phyloP scores from a whole-genome alignment of 208 protist species.

The Angomonas deanei region DNA sequence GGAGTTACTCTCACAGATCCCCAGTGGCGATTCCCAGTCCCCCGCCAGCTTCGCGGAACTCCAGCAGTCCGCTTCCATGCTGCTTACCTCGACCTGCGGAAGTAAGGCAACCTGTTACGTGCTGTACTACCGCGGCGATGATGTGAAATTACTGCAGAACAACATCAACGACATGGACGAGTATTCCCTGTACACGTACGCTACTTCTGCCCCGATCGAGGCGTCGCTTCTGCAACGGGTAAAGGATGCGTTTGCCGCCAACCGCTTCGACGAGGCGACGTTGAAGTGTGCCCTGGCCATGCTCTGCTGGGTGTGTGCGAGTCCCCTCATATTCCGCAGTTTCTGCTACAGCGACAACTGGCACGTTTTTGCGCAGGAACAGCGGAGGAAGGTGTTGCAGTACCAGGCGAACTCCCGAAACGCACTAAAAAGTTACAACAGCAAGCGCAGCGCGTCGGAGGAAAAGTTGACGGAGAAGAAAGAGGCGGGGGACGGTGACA shows the following conservation, averaged over 20 bases:
- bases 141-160: conserved; percentile 72
- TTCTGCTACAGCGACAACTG: conserved; percentile 76
- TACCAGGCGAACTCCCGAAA: not conserved
- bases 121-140: conserved; percentile 83
- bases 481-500: not conserved
- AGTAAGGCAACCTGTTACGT: conserved; percentile 77
- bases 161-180: conserved; percentile 48
- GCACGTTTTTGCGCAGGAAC: conserved; percentile 73
- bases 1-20: too few relatives aligned
- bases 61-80: not conserved
- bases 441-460: not conserved
- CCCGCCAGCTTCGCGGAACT: not conserved
- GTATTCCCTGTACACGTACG: conserved; percentile 72
- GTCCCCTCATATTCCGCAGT: conserved; percentile 67
- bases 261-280: conserved; percentile 7
- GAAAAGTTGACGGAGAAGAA: not conserved
- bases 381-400: conserved; percentile 30
- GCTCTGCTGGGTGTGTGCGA: conserved; percentile 58
- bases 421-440: not conserved
- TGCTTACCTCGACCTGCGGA: conserved; percentile 28
- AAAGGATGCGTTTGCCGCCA: not conserved
- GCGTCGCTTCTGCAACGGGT: conserved; percentile 24
- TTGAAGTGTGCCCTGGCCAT: conserved; percentile 14
- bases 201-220: conserved; percentile 66
- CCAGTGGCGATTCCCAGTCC: too few relatives aligned